Conservation (phyloP, 208 protist species). For the Vickermania ingenoplastis region DNA sequence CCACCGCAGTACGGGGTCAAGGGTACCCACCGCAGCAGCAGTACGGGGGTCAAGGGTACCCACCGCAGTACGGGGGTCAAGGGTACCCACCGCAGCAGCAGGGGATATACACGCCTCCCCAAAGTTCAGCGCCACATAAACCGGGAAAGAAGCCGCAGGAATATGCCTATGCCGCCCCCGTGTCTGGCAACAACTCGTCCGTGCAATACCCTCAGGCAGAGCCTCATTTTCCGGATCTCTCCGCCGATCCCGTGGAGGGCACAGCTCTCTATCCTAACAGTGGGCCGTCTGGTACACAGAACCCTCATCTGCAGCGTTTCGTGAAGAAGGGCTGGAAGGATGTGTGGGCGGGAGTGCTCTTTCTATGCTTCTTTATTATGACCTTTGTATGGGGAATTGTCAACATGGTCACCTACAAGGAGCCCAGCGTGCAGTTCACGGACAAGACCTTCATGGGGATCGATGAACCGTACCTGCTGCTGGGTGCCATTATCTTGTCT, state of each 20-base stretch:
- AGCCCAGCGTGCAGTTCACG: background rate
- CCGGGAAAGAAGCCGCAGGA: background rate
- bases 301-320: slow-evolving; percentile 54
- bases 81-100: too few species aligned
- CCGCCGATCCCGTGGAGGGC: slow-evolving; percentile 27
- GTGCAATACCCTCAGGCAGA: slow-evolving; percentile 27
- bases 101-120: too few species aligned
- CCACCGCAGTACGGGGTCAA: too few species aligned
- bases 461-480: background rate
- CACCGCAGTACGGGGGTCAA: too few species aligned
- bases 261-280: slow-evolving; percentile 45
- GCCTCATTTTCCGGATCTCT: slow-evolving; percentile 13
- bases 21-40: too few species aligned
- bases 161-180: background rate
- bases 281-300: too few species aligned
- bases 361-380: slow-evolving; percentile 33
- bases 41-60: too few species aligned
- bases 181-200: background rate
- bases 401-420: slow-evolving; percentile 28
- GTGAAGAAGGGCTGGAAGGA: slow-evolving; percentile 54
- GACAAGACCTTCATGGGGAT: slow-evolving; percentile 1
- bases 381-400: slow-evolving; percentile 48
- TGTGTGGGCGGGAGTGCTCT: slow-evolving; percentile 60
- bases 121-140: too few species aligned
- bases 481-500: slow-evolving; percentile 1